Evolutionary conservation across 306 rosid species (phyloP).

Genomic region (Gynostemma pentaphyllum): DNA sequence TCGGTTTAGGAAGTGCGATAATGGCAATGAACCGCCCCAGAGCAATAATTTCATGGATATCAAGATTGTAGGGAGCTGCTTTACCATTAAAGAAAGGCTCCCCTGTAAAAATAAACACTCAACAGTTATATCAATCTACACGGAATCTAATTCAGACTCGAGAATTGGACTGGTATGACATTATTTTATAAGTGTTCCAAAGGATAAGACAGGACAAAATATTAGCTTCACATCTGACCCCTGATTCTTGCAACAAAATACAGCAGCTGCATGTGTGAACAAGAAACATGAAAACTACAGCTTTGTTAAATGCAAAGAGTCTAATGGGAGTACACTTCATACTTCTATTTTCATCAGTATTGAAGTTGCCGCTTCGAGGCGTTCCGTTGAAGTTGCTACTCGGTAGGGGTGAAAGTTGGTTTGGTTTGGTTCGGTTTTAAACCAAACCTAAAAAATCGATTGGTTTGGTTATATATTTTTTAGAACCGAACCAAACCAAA

Average conservation of each 20-base stretch:
- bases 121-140: not conserved
- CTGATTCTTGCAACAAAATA: not conserved
- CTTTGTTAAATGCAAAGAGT: not conserved
- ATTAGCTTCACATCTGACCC: not conserved
- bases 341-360: not conserved
- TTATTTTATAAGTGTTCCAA: not conserved
- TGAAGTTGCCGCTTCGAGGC: too few species aligned
- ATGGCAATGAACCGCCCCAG: too few species aligned
- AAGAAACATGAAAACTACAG: not conserved
- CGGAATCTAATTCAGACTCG: not conserved
- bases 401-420: not conserved
- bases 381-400: not conserved
- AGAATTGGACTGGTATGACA: not conserved
- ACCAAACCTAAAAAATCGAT: too few species aligned
- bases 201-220: not conserved
- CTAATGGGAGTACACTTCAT: not conserved
- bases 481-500: too few species aligned
- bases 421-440: too few species aligned
- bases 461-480: too few species aligned
- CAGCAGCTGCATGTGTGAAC: not conserved
- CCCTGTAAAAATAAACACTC: constrained; percentile 33
- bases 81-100: constrained; percentile 89
- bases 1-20: too few species aligned
- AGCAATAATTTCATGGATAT: too few species aligned
- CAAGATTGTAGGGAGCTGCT: constrained; percentile 93